phyloP scores from a whole-genome alignment of 2,329 filamentous ascomycete genomes.

The Proliferodiscus dingleyae region DNA sequence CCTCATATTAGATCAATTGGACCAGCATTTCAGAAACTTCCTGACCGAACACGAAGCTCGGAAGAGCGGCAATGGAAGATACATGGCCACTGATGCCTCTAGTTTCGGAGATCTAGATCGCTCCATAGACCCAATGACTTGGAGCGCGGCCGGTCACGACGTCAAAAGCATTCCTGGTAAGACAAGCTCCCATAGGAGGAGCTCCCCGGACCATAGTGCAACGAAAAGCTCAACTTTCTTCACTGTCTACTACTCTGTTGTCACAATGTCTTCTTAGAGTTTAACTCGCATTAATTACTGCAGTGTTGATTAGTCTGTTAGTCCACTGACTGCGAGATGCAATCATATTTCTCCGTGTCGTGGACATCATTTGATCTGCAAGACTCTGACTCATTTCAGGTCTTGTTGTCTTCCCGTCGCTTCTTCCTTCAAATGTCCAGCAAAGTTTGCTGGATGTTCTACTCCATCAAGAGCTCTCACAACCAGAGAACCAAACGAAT shows the following conservation, averaged over 20 bases:
- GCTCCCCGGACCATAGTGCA: too few relatives aligned
- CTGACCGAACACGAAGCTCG: not conserved
- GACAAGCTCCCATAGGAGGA: not conserved
- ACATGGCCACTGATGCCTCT: not conserved
- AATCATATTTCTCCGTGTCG: constrained; percentile 12
- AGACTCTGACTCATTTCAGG: constrained; percentile 46
- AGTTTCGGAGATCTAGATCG: not conserved
- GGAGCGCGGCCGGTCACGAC: constrained; percentile 44
- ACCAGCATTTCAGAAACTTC: not conserved
- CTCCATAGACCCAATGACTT: too few relatives aligned
- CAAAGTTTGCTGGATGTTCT: constrained; percentile 64
- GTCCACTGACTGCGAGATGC: too few relatives aligned
- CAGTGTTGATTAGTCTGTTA: too few relatives aligned
- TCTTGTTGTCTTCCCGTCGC: constrained; percentile 68
- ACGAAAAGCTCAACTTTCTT: too few relatives aligned
- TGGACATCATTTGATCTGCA: not conserved
- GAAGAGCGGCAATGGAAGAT: not conserved
- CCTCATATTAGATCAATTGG: not conserved
- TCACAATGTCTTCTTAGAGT: too few relatives aligned
- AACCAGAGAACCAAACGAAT: constrained; percentile 76
- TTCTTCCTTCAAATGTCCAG: constrained; percentile 69
- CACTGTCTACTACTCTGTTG: too few relatives aligned
- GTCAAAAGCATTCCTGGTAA: constrained; percentile 65
- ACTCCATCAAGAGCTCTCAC: constrained; percentile 71
- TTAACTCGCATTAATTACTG: too few relatives aligned